These are phyloP conservation scores for Leishmania turanica DNA, from an alignment of 208 protist genomes.

Conservation along the genomic window DNA sequence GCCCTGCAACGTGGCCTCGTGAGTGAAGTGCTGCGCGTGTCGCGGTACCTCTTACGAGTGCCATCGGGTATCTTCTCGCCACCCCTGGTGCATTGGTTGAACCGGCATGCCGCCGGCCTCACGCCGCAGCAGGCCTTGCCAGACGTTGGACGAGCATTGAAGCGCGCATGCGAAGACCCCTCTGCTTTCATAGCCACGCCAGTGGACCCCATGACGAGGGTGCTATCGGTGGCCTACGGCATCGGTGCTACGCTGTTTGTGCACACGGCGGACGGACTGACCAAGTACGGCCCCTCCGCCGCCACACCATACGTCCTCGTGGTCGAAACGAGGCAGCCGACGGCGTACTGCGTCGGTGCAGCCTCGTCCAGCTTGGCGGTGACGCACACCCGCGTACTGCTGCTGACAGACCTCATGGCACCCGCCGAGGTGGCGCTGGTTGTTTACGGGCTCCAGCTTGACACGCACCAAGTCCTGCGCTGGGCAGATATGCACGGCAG, in stretches of 20 bases:
- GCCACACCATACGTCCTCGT: constrained; percentile 40
- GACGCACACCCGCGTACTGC: constrained; percentile 49
- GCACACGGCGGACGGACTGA: constrained; percentile 65
- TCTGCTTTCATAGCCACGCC: constrained; percentile 50
- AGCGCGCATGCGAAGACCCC: constrained; percentile 53
- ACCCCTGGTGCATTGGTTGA: constrained; percentile 54
- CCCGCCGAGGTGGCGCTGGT: constrained; percentile 58
- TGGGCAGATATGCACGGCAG: constrained; percentile 49
- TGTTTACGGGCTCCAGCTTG: constrained; percentile 57
- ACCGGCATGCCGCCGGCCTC: constrained; percentile 39
- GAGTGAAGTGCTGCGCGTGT: constrained; percentile 68
- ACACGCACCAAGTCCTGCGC: constrained; percentile 46
- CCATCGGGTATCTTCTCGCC: constrained; percentile 38
- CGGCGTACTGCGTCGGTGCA: constrained; percentile 47
- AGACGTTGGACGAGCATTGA: constrained; percentile 53
- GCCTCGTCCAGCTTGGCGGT: constrained; percentile 69
- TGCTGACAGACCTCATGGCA: constrained; percentile 80
- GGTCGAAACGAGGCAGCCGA: constrained; percentile 56
- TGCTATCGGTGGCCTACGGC: constrained; percentile 73
- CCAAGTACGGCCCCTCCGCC: constrained; percentile 53
- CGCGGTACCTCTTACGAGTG: constrained; percentile 61
- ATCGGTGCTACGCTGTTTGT: constrained; percentile 48
- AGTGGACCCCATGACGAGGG: constrained; percentile 33
- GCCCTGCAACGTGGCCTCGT: constrained; percentile 75
- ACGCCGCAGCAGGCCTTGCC: constrained; percentile 51